phyloP scores from a whole-genome alignment of 2,329 filamentous ascomycete genomes.

The Clarireedia paspali region DNA sequence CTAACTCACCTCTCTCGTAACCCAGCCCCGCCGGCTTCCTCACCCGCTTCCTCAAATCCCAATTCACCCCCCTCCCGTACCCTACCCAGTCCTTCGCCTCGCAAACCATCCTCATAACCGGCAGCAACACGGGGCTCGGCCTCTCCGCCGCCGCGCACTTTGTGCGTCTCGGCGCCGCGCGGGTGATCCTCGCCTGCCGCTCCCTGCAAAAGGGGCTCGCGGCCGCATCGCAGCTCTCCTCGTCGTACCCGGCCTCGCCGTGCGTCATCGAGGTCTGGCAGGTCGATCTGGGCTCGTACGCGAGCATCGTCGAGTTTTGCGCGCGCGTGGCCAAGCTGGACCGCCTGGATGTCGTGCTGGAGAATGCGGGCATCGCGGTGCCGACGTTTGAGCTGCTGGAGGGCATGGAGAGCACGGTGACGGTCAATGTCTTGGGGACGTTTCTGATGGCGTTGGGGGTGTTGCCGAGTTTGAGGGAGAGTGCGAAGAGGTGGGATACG shows the following conservation, averaged over 20 bases:
- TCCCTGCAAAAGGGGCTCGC: conserved; percentile 14
- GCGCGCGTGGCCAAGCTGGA: conserved; percentile 30
- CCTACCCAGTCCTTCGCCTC: conserved; percentile 17
- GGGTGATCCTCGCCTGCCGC: conserved; percentile 27
- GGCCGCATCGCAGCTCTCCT: conserved; percentile 1
- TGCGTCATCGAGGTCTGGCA: conserved; percentile 37
- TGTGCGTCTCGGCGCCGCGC: conserved; percentile 14
- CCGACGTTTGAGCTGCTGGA: conserved; percentile 17
- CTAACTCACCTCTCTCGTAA: background rate
- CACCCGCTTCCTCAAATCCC: conserved; percentile 21
- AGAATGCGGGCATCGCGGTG: conserved; percentile 29
- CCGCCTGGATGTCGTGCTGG: conserved; percentile 38
- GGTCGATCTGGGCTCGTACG: conserved; percentile 41
- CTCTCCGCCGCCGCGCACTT: conserved; percentile 37
- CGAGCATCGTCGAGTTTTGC: conserved; percentile 39
- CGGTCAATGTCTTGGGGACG: conserved; percentile 28
- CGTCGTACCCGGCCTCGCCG: conserved; percentile 7
- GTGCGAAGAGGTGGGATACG: conserved; percentile 16
- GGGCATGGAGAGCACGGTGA: conserved; percentile 23
- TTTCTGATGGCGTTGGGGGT: conserved; percentile 27
- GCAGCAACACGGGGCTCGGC: conserved; percentile 42
- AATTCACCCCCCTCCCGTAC: conserved; percentile 22
- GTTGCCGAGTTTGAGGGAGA: conserved; percentile 22
- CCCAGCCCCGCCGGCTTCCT: conserved; percentile 16
- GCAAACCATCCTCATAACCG: conserved; percentile 39